Evolutionary conservation across 371 early-diverging fungal genomes (phyloP).

Genomic region (Apophysomyces variabilis): DNA sequence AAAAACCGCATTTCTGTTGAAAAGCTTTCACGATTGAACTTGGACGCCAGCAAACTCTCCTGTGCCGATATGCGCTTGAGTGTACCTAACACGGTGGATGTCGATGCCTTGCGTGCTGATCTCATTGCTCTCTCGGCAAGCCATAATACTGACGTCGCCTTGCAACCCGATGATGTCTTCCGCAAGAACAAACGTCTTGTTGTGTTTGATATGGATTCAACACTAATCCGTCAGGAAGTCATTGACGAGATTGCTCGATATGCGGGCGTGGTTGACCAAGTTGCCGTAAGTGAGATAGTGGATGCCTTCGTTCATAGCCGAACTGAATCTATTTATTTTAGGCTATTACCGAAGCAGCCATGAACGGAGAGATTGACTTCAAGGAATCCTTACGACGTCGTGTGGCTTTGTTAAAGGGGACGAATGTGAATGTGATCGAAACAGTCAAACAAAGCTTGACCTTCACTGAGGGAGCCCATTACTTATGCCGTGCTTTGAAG

Average conservation of each 20-base stretch:
- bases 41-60: constrained; percentile 56
- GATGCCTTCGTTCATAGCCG: constrained; percentile 6
- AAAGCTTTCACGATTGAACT: constrained; percentile 75
- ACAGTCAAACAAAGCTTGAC: constrained; percentile 73
- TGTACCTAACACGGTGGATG: constrained; percentile 68
- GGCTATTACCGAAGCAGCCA: constrained; percentile 94
- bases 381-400: constrained; percentile 88
- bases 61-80: constrained; percentile 82
- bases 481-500: constrained; percentile 87
- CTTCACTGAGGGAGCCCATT: constrained; percentile 92
- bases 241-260: constrained; percentile 97
- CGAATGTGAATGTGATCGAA: constrained; percentile 81
- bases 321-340: constrained; percentile 25
- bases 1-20: constrained; percentile 79
- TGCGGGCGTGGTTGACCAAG: constrained; percentile 90
- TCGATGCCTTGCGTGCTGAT: constrained; percentile 67
- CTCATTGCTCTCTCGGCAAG: constrained; percentile 72
- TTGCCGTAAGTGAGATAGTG: constrained; percentile 69
- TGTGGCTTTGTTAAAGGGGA: constrained; percentile 88
- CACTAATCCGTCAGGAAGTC: constrained; percentile 96
- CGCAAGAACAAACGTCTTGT: constrained; percentile 90
- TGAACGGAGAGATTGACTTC: constrained; percentile 96
- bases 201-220: constrained; percentile 99
- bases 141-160: constrained; percentile 82
- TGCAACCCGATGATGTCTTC: constrained; percentile 89